These are phyloP conservation scores for Dendrothele bispora DNA, from an alignment of 768 basidiomycete genomes.

Conservation along the genomic window DNA sequence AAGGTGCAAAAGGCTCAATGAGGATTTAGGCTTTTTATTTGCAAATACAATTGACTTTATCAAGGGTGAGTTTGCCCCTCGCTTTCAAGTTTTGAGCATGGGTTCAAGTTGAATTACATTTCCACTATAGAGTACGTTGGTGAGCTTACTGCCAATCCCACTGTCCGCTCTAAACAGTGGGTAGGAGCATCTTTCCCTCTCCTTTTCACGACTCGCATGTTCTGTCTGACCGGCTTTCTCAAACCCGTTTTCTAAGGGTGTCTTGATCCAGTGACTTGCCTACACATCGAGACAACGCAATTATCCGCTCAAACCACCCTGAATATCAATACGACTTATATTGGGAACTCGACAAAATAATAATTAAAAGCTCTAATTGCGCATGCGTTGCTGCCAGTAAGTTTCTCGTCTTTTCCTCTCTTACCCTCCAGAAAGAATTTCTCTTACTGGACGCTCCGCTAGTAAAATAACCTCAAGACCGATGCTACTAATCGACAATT, in stretches of 20 bases:
- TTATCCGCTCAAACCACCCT: slow-evolving; percentile 54
- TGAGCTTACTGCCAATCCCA: slow-evolving; percentile 53
- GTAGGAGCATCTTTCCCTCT: slow-evolving; percentile 17
- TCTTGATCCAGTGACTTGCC: slow-evolving; percentile 45
- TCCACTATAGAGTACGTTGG: slow-evolving; percentile 61
- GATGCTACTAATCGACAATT: not conserved
- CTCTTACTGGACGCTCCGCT: not conserved
- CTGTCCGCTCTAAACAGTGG: slow-evolving; percentile 51
- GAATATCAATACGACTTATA: slow-evolving; percentile 53
- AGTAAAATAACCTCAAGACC: too few relatives aligned
- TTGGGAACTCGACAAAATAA: slow-evolving; percentile 68
- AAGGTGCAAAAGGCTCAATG: slow-evolving; percentile 43
- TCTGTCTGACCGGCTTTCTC: too few relatives aligned
- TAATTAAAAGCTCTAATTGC: slow-evolving; percentile 52
- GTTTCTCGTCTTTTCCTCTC: slow-evolving; percentile 11
- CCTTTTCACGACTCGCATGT: not conserved
- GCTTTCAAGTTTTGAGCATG: not conserved
- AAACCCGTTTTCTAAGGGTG: too few relatives aligned
- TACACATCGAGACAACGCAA: slow-evolving; percentile 49
- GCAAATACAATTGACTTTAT: slow-evolving; percentile 48
- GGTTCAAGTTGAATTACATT: not conserved
- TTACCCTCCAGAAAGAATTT: slow-evolving; percentile 1
- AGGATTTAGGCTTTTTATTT: slow-evolving; percentile 57
- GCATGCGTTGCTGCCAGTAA: slow-evolving; percentile 52
- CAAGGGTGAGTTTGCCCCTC: slow-evolving; percentile 32